Evolutionary conservation across 129 eudicot genomes (phyloP).

Genomic region (Glebionis coronaria): DNA sequence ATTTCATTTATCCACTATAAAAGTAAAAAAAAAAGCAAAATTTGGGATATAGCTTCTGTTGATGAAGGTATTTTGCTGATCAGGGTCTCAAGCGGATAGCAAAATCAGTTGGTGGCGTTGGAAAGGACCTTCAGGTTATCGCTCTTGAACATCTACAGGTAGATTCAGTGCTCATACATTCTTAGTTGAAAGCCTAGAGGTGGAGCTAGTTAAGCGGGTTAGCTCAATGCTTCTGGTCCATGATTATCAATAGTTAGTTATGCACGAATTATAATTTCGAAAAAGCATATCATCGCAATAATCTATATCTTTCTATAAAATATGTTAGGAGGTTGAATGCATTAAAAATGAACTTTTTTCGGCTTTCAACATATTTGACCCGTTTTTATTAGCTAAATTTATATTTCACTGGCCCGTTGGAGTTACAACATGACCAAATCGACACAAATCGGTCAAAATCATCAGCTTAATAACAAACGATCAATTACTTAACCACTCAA

Average conservation of each 20-base stretch:
- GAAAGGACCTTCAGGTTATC: conserved; percentile 86
- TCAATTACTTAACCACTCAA: too few species aligned
- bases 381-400: background rate
- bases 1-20: conserved; percentile 7
- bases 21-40: conserved; percentile 3
- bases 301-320: background rate
- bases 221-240: background rate
- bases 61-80: conserved; percentile 24
- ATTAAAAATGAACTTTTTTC: background rate
- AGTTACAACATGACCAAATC: background rate
- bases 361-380: conserved; percentile 2
- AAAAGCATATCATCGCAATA: background rate
- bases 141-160: conserved; percentile 96
- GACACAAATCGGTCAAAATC: conserved; percentile 1
- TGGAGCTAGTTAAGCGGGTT: background rate
- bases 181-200: conserved; percentile 1
- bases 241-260: background rate
- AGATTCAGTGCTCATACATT: conserved; percentile 3
- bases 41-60: conserved; percentile 4
- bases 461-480: background rate
- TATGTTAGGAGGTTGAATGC: background rate
- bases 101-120: conserved; percentile 76
- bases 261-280: background rate
- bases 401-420: background rate
- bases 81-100: conserved; percentile 92